Evolutionary conservation across 257 asterid genomes (phyloP), one percentile per base, ranked within the genome.

Genomic region (Solanum medicagineum): DNA sequence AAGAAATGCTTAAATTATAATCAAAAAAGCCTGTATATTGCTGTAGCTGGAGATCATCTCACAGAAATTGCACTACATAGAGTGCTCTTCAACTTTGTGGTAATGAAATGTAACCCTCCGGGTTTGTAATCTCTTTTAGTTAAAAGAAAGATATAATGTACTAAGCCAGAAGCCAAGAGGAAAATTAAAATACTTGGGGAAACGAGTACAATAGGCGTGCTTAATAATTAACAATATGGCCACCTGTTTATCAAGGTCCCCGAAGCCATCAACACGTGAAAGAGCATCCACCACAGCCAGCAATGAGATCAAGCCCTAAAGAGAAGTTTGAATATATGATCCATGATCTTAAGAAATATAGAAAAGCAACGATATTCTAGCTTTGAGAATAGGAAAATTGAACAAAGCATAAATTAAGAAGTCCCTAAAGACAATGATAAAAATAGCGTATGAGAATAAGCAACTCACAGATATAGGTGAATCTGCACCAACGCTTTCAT

Each of bases 261-360:
- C 85, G 91, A 94, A 84, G 87, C 91, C 93, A 89, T 88, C 92
- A 86, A 94, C 83, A 56, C 26, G 92, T 44, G 99, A 93, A 83
- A 96, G 97, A 81, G 98, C 93, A 90, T 97, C 99, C 82, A 93
- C 99, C 81, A 93, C 97, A 89, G 97, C 96, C 86, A 97, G 96
- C 93, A 97, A 86, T 86, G 99, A 89, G 88, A 97, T 92, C 88
- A 96, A 89, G 26, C 99, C 99, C 99, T 96, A 88, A 22, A 80
- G 77, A 89, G 74, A 60, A 36, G 73, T 79, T 86, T 29, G 63
- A 44, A 85, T 53, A 74, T 56, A 29, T 59, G 80, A 47, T 70
- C 56, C 79, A 68, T 16, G 49, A 24, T 11, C 80, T 79, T 15
- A 54, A 66, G 81, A 49, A 26, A 69, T 77, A 85, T 70, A 75